A percentile compares a stretch with the other conserved stretches of the same genome.
Conservation (phyloP, 306 rosid species). For the Malus orientalis region DNA sequence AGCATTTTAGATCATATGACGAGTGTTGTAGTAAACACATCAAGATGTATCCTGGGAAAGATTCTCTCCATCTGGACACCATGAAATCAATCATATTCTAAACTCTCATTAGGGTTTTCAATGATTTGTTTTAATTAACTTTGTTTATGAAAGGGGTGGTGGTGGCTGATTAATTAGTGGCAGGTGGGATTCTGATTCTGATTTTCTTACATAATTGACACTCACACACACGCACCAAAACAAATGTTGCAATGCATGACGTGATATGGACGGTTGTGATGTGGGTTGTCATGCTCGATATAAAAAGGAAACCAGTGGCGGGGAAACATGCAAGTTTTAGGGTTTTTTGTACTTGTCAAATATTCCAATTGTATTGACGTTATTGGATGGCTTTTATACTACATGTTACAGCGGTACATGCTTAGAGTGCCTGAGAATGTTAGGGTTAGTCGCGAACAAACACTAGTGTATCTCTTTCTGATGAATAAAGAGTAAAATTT, state of each 20-base stretch:
- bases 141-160: background rate
- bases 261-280: background rate
- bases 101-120: background rate
- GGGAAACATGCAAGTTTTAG: background rate
- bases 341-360: background rate
- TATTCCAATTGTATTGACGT: background rate
- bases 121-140: background rate
- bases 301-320: background rate
- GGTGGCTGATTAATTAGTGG: background rate
- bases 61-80: constrained; percentile 17
- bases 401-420: background rate
- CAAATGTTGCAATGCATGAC: background rate
- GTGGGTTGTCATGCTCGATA: background rate
- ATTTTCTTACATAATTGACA: background rate
- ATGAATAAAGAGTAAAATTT: too few relatives aligned
- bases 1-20: background rate
- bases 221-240: background rate
- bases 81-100: constrained; percentile 30
- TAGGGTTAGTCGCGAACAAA: background rate
- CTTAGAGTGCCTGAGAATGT: background rate
- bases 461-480: rapidly evolving
- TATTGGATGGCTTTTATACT: background rate
- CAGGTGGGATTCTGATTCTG: background rate
- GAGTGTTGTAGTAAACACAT: background rate
- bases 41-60: background rate